Base-by-base conservation (phyloP, 495 filamentous ascomycete species). In the Friedmanniomyces endolithicus region DNA sequence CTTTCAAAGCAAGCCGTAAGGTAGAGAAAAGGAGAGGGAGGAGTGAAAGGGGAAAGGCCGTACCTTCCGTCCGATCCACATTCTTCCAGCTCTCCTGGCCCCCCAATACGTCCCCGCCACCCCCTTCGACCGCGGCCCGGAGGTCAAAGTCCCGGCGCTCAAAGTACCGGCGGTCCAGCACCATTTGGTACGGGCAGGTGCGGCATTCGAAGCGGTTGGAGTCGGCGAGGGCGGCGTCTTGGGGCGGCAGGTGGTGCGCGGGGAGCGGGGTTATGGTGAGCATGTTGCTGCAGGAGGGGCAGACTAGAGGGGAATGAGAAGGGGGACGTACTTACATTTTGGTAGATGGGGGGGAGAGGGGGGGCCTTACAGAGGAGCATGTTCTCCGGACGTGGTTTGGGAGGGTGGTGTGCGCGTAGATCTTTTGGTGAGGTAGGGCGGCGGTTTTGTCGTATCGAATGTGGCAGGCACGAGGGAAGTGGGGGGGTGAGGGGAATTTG, bases 241-340 rank as follows among this genome's bases (percentile, higher is more conserved):
- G 58, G 14, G 74, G 74, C 53, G 74, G 66, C 50, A 69, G 65
- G 16, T 67, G 63, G n/a, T 71, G 70, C 24, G 70, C 57, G 24
- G 75, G 72, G 55, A 83, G 79, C 55, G 75, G 74, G 49, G 80
- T 76, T 52, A 87, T 75, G 34, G 71, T 90, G 59, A 98, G 84
- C 65, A 85, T 80, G 78, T 96, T 98, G 67, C 79, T 79, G 77
- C 92, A 98, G 64, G 81, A 78, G 35, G 92, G 92, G 66, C 92
- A 98, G 78, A 96, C 88, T 95, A 56, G 7, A 45, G 43, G 22
- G 47, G 61, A 52, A 7, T 52, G 44, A 47, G 44, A 47, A 2
- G 19, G 11, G 11, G 19, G 44, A 3, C 19, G 14, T 50, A 27
- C 25, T 50, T 31, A n/a, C 29, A 2, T 3, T 53, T 49, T 31